These are phyloP conservation scores for Musa itinerans DNA, from an alignment of 176 grass and related monocot species.

Conservation along the genomic window DNA sequence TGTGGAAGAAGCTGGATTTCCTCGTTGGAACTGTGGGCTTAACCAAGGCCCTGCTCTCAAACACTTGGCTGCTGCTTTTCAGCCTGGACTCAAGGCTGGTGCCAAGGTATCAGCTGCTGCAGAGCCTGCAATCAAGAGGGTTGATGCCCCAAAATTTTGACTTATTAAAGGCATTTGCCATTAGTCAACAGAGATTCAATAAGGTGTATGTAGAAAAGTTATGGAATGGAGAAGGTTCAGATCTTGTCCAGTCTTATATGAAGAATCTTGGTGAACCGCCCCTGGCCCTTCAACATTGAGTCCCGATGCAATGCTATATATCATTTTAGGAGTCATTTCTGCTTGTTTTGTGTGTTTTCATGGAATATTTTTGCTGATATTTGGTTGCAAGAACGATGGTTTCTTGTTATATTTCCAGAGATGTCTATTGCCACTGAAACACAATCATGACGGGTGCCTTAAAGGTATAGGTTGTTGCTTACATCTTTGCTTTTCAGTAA, in stretches of 20 bases:
- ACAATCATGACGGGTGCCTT: too few relatives aligned
- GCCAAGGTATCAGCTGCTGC: not conserved
- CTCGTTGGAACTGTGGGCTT: not conserved
- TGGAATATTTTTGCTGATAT: too few relatives aligned
- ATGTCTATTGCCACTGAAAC: too few relatives aligned
- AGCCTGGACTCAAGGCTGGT: not conserved
- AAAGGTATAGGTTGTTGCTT: too few relatives aligned
- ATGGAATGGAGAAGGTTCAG: not conserved
- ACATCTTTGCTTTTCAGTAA: too few relatives aligned
- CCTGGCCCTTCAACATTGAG: not conserved
- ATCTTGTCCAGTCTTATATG: constrained; percentile 18
- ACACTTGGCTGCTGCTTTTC: constrained; percentile 3
- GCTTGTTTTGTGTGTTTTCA: not conserved
- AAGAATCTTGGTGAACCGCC: not conserved
- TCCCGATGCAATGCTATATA: not conserved
- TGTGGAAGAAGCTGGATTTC: constrained; percentile 4
- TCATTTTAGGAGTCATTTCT: not conserved
- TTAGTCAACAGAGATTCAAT: not conserved
- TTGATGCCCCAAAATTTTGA: not conserved
- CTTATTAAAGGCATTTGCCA: not conserved
- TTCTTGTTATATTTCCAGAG: too few relatives aligned
- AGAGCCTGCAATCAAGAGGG: not conserved
- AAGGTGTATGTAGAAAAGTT: not conserved
- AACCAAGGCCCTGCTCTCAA: not conserved
- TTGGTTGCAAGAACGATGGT: too few relatives aligned